Evolutionary conservation across 2,329 filamentous ascomycete genomes (phyloP).

Genomic region (Drechslerella coelobrocha): DNA sequence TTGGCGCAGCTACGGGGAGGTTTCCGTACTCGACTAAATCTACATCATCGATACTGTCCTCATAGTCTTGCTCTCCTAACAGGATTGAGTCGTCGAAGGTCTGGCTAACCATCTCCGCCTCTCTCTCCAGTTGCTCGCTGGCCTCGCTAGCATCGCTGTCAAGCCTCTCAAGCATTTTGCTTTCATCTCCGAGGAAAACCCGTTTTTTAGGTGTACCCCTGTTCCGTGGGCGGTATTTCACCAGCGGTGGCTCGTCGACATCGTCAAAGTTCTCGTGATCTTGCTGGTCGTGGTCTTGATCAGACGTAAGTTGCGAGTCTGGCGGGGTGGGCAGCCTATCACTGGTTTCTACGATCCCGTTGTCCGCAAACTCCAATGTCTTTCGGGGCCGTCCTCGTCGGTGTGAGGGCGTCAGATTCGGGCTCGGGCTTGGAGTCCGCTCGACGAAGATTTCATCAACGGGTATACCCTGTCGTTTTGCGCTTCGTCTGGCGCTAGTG

Average conservation of each 20-base stretch:
- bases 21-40: constrained; percentile 12
- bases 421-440: constrained; percentile 14
- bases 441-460: constrained; percentile 11
- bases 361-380: background rate
- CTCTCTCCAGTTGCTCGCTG: constrained; percentile 39
- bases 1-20: background rate
- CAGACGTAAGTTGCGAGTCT: constrained; percentile 33
- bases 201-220: constrained; percentile 10
- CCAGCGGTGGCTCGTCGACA: background rate
- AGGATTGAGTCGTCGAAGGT: background rate
- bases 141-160: constrained; percentile 35
- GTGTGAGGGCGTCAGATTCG: constrained; percentile 10
- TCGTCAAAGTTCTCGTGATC: background rate
- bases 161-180: constrained; percentile 3
- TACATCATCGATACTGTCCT: constrained; percentile 28
- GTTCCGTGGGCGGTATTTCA: constrained; percentile 32
- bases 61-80: too few relatives aligned
- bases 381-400: background rate
- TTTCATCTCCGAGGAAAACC: constrained; percentile 9
- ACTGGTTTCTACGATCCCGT: background rate
- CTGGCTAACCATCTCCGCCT: constrained; percentile 23
- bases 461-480: background rate
- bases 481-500: constrained; percentile 20
- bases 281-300: constrained; percentile 16
- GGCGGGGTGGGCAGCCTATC: constrained; percentile 37